Evolutionary conservation across 768 basidiomycete genomes (phyloP).

Genomic region (Clitopilus passeckerianus): DNA sequence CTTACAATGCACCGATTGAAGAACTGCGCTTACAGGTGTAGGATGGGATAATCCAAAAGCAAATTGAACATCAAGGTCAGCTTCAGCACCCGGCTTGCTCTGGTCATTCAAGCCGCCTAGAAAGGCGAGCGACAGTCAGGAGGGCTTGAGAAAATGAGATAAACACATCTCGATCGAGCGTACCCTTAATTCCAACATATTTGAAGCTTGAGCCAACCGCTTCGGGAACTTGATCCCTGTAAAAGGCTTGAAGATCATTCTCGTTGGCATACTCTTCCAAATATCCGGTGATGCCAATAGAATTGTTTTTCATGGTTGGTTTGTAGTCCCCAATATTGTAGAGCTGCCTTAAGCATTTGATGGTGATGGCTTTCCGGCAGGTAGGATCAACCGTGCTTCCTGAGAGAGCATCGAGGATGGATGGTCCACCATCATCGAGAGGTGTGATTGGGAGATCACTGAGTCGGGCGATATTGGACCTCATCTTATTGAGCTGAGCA

Average conservation of each 20-base stretch:
- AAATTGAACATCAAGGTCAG: conserved; percentile 59
- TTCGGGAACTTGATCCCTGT: conserved; percentile 37
- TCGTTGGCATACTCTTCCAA: conserved; percentile 48
- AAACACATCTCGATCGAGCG: not conserved
- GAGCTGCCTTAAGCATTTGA: conserved; percentile 33
- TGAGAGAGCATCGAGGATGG: not conserved
- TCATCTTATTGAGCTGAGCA: not conserved
- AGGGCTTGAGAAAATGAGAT: not conserved
- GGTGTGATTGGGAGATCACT: not conserved
- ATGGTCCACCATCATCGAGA: not conserved
- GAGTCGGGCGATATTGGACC: not conserved
- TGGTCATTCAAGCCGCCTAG: conserved; percentile 59
- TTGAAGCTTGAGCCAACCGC: conserved; percentile 48
- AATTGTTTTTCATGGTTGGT: conserved; percentile 30
- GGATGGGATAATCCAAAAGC: conserved; percentile 58
- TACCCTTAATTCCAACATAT: conserved; percentile 53
- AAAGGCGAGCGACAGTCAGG: conserved; percentile 3
- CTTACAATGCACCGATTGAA: not conserved
- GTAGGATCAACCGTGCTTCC: conserved; percentile 28
- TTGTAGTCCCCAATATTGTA: conserved; percentile 34
- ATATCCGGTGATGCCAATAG: conserved; percentile 53
- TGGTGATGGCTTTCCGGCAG: conserved; percentile 31
- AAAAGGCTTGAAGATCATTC: conserved; percentile 48
- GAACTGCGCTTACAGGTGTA: conserved; percentile 30
- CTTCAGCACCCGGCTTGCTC: conserved; percentile 50